Percentiles rank a stretch among this genome's conserved stretches.
phyloP scores from a whole-genome alignment of 83 land plant species.

The Larix sibirica region DNA sequence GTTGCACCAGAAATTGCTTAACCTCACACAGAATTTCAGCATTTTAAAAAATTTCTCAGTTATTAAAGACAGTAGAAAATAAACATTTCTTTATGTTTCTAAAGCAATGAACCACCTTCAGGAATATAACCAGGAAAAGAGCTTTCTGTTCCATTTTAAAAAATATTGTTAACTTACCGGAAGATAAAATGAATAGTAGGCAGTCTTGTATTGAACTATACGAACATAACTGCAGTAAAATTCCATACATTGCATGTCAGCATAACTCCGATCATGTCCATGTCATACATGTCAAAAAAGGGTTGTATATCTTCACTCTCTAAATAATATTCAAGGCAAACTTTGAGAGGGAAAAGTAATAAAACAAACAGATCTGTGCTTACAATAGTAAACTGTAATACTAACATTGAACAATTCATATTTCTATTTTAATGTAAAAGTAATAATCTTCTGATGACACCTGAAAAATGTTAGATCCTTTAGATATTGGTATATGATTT shows the following conservation, averaged over 20 bases:
- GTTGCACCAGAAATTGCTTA: not conserved
- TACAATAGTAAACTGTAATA: conserved; percentile 1
- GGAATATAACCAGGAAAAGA: not conserved
- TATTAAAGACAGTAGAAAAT: not conserved
- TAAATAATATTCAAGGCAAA: not conserved
- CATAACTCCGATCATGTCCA: not conserved
- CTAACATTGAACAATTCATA: not conserved
- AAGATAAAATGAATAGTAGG: conserved; percentile 96
- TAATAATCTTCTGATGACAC: not conserved
- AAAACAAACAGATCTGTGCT: not conserved
- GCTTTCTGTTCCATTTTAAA: not conserved
- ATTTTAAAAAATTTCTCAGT: not conserved
- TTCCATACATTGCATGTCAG: conserved; percentile 4
- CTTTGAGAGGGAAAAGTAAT: not conserved
- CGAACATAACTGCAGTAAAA: conserved; percentile 73
- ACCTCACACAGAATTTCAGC: not conserved
- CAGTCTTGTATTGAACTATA: conserved; percentile 97
- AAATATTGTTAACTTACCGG: conserved; percentile 66
- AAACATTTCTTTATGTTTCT: not conserved
- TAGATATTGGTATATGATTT: too few relatives aligned
- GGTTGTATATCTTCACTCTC: not conserved
- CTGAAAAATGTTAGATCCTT: not conserved
- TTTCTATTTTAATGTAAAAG: not conserved
- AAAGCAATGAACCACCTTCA: not conserved
- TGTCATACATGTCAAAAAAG: not conserved